A percentile compares a stretch with the other conserved stretches of the same genome.
These are phyloP conservation scores for Trifolium repens DNA, from an alignment of 306 rosid genomes.

Conservation along the genomic window DNA sequence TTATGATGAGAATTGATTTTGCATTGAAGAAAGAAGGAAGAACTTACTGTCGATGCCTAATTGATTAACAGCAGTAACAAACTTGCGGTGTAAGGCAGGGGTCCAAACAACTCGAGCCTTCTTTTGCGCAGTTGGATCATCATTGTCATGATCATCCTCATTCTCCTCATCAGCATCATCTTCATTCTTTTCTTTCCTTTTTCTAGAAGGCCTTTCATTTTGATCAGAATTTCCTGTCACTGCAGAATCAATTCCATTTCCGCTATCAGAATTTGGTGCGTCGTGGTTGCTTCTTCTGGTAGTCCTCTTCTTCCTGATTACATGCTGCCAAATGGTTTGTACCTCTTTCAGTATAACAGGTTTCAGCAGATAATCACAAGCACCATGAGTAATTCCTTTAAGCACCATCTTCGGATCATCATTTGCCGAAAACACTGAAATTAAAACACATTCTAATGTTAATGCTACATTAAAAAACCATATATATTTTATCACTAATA, in stretches of 20 bases:
- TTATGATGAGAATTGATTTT: not conserved
- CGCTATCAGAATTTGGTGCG: conserved; percentile 38
- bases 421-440: conserved; percentile 83
- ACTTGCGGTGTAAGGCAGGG: conserved; percentile 81
- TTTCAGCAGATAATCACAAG: conserved; percentile 90
- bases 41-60: conserved; percentile 91
- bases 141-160: conserved; percentile 58
- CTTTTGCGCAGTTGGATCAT: conserved; percentile 69
- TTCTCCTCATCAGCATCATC: conserved; percentile 57
- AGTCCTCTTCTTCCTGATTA: conserved; percentile 68
- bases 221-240: conserved; percentile 57
- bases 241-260: conserved; percentile 46
- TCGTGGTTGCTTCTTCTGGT: conserved; percentile 48
- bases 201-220: conserved; percentile 61
- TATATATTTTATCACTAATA: too few relatives aligned
- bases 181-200: conserved; percentile 71
- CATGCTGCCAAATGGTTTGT: conserved; percentile 96
- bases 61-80: conserved; percentile 83
- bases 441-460: conserved; percentile 27
- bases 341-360: conserved; percentile 89
- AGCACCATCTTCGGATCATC: conserved; percentile 81
- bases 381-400: conserved; percentile 95
- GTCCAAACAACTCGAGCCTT: conserved; percentile 97
- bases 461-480: not conserved
- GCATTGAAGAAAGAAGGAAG: conserved; percentile 19